Evolutionary conservation across 306 rosid species (phyloP).

Genomic region (Ormosia emarginata): DNA sequence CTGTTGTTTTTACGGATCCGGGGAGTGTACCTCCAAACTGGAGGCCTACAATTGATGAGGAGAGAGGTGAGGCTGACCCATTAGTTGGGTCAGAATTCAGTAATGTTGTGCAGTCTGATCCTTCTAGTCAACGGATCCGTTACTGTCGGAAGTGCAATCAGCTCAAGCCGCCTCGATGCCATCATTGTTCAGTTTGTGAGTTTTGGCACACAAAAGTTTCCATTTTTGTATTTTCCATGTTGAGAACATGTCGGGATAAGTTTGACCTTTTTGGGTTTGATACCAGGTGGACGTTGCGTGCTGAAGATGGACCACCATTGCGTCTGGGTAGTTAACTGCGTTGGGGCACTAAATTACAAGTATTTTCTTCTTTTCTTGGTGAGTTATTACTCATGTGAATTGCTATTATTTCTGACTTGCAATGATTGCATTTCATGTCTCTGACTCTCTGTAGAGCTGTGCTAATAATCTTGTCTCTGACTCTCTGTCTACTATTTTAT

Average conservation of each 20-base stretch:
- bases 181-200: slow-evolving; percentile 99
- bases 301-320: slow-evolving; percentile 99
- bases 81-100: slow-evolving; percentile 63
- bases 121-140: slow-evolving; percentile 58
- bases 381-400: not conserved
- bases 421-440: slow-evolving; percentile 13
- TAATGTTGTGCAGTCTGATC: slow-evolving; percentile 42
- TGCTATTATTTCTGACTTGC: not conserved
- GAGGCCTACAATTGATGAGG: slow-evolving; percentile 90
- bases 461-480: not conserved
- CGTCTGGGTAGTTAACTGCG: slow-evolving; percentile 99
- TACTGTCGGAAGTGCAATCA: slow-evolving; percentile 88
- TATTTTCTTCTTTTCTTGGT: slow-evolving; percentile 96
- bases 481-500: not conserved
- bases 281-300: slow-evolving; percentile 93
- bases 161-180: slow-evolving; percentile 89
- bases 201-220: not conserved
- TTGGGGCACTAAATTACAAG: slow-evolving; percentile 92
- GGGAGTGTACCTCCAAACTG: slow-evolving; percentile 90
- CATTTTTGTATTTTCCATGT: not conserved
- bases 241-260: not conserved
- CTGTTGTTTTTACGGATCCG: slow-evolving; percentile 93
- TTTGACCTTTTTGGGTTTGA: slow-evolving; percentile 16
- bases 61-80: slow-evolving; percentile 86
- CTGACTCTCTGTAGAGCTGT: not conserved